A percentile compares a stretch with the other conserved stretches of the same genome.
Conservation (phyloP, 768 basidiomycete species). For the Leccinum broughii region DNA sequence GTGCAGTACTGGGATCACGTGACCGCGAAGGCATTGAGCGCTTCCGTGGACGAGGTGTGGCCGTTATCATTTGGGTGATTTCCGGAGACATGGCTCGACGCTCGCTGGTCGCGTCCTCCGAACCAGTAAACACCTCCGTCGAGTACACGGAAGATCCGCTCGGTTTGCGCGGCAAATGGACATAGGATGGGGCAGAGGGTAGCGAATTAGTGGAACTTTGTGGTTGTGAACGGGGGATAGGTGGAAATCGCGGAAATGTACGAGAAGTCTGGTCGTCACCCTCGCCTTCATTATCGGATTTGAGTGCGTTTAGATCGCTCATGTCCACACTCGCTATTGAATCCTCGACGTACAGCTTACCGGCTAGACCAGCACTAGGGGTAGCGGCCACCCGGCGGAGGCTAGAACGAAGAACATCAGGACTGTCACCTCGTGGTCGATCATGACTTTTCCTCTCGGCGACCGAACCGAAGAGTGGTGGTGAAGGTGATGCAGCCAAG, state of each 20-base stretch:
- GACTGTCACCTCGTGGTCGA: slow-evolving; percentile 16
- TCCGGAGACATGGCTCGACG: slow-evolving; percentile 38
- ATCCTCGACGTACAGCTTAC: slow-evolving; percentile 18
- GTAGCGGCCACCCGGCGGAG: slow-evolving; percentile 14
- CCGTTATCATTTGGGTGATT: slow-evolving; percentile 40
- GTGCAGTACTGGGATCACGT: slow-evolving; percentile 22
- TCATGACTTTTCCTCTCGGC: slow-evolving; percentile 12
- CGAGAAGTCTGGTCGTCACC: slow-evolving; percentile 24
- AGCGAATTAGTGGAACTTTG: slow-evolving; percentile 8
- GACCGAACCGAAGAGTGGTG: slow-evolving; percentile 7
- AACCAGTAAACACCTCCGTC: slow-evolving; percentile 11
- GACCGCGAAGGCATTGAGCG: slow-evolving; percentile 24
- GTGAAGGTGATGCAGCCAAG: neutral
- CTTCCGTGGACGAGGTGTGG: slow-evolving; percentile 38
- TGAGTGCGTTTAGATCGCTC: slow-evolving; percentile 34
- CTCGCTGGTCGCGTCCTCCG: slow-evolving; percentile 9
- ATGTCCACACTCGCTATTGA: slow-evolving; percentile 33
- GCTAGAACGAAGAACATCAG: slow-evolving; percentile 24
- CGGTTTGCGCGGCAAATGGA: slow-evolving; percentile 26
- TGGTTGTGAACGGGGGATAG: slow-evolving; percentile 20
- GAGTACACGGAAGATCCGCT: slow-evolving; percentile 19
- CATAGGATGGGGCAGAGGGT: slow-evolving; percentile 16
- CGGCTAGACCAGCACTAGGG: neutral
- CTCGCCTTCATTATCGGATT: slow-evolving; percentile 30
- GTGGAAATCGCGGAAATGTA: slow-evolving; percentile 30